These are phyloP conservation scores for Trichophyton schoenleinii DNA, from an alignment of 2,329 filamentous ascomycete genomes.

Conservation along the genomic window DNA sequence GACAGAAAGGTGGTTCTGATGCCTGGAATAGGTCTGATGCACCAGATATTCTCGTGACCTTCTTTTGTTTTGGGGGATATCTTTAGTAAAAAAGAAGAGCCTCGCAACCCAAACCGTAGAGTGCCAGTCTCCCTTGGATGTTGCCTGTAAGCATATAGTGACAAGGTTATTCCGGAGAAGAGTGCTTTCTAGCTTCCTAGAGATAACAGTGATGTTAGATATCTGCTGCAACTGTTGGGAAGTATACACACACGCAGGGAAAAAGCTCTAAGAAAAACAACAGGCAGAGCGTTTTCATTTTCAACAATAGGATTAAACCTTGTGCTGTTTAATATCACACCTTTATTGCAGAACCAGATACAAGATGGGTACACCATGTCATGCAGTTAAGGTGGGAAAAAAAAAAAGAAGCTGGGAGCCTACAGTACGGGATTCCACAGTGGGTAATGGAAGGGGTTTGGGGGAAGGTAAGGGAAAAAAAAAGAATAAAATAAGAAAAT, in stretches of 20 bases:
- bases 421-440: not conserved
- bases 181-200: not conserved
- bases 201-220: not conserved
- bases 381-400: not conserved
- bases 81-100: not conserved
- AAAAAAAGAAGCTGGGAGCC: not conserved
- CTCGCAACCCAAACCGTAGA: not conserved
- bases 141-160: not conserved
- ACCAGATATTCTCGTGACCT: slow-evolving; percentile 1
- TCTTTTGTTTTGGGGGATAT: not conserved
- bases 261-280: not conserved
- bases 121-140: not conserved
- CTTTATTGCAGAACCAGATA: slow-evolving; percentile 4
- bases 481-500: not conserved
- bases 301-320: slow-evolving; percentile 1
- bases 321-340: slow-evolving; percentile 3
- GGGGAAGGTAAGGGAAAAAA: not conserved
- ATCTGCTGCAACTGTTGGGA: not conserved
- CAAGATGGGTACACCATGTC: slow-evolving; percentile 2
- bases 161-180: not conserved
- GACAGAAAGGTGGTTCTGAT: slow-evolving; percentile 22
- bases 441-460: not conserved
- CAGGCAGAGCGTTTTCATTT: not conserved
- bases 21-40: slow-evolving; percentile 18
- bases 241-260: slow-evolving; percentile 2